Evolutionary conservation across 345 rosid genomes (phyloP), one percentile per base, ranked within the genome.

Genomic region (Populus davidiana): DNA sequence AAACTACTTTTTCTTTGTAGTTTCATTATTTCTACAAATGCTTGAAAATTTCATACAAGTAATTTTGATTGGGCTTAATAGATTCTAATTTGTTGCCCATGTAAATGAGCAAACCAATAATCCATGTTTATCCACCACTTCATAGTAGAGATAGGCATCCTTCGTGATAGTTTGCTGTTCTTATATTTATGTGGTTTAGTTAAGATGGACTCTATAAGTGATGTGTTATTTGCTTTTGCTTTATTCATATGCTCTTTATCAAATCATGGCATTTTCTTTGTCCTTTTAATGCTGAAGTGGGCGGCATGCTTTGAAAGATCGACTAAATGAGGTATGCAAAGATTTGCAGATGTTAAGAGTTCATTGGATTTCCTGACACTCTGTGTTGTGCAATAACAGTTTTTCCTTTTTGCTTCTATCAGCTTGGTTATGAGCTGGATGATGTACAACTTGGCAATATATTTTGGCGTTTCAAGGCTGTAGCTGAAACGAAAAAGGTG

Each of bases 401-500:
- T 38, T 72, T 27, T 54, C 87, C 16, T 78, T 81, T 67, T 29
- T 50, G 44, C 50, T 70, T 62, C 81, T 67, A 72, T 47, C 90
- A 96, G 99, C 95, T 94, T 81, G 98, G 98, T 68, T 96, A 89
- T 78, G 93, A 88, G 78, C 74, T 96, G 76, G 90, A 88, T 75
- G 92, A 89, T 78, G 92, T 88, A 63, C 93, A 92, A 77, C 89
- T 96, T 70, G 90, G 83, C 72, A 86, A 73, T 68, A 84, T 94
- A 70, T 93, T 96, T 86, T 94, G 96, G 99, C 87, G 82, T 67
- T 96, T 96, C 87, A 96, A 96, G 86, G 82, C 91, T 35, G 93
- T 94, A 65, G 98, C 98, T 16, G 98, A 96, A 84, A 88, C 80
- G 49, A 93, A 94, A 86, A 96, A 94, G 98, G 97, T 96, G 65